Evolutionary conservation across 179 eudicot genomes (phyloP).

Genomic region (Amaranthus tricolor): DNA sequence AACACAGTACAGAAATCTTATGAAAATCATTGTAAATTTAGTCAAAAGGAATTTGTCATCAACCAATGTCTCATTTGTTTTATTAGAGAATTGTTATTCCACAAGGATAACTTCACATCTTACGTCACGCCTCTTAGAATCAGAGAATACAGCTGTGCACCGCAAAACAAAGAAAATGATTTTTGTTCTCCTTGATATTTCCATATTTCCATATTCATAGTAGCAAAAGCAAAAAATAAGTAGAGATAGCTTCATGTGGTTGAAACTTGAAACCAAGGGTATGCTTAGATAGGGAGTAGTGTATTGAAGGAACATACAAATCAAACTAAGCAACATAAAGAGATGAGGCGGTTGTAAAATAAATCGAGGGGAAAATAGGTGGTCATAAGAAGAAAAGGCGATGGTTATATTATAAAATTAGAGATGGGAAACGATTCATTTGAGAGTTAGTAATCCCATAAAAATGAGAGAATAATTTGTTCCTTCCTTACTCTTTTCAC

Average conservation of each 20-base stretch:
- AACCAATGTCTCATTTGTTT: background rate
- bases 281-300: too few species aligned
- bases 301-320: too few species aligned
- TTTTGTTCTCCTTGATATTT: background rate
- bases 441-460: too few species aligned
- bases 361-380: too few species aligned
- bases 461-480: too few species aligned
- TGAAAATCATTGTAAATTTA: background rate
- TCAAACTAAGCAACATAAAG: too few species aligned
- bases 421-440: too few species aligned
- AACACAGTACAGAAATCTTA: background rate
- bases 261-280: background rate
- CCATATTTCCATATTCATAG: background rate
- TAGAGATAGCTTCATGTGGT: background rate
- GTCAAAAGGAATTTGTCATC: background rate
- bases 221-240: background rate
- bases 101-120: background rate
- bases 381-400: too few species aligned
- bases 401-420: too few species aligned
- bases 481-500: too few species aligned
- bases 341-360: too few species aligned
- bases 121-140: background rate
- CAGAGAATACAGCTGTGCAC: background rate
- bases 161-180: background rate
- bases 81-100: background rate